phyloP scores from a whole-genome alignment of 345 rosid species.

The Geranium rotundifolium region DNA sequence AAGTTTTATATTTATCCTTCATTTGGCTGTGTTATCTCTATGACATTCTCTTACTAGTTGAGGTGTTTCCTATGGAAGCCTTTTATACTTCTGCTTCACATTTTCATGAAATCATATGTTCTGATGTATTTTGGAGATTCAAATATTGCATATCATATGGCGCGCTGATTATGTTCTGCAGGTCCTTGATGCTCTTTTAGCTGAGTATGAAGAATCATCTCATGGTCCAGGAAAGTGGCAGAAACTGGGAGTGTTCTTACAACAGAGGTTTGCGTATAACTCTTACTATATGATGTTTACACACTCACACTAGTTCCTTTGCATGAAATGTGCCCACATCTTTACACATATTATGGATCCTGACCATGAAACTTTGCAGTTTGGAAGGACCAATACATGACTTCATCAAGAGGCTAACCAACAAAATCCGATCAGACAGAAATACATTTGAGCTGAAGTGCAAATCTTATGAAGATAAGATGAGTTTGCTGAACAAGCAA shows the following conservation, averaged over 20 bases:
- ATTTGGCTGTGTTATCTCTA: not conserved
- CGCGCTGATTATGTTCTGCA: slow-evolving; percentile 19
- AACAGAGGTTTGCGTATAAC: slow-evolving; percentile 54
- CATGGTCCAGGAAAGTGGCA: slow-evolving; percentile 94
- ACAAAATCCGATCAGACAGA: slow-evolving; percentile 75
- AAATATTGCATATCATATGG: not conserved
- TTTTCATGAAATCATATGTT: not conserved
- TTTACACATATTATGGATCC: not conserved
- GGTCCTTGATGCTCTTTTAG: slow-evolving; percentile 71
- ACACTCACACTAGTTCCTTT: not conserved
- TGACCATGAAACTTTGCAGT: slow-evolving; percentile 25
- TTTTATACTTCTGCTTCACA: not conserved
- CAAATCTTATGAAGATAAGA: slow-evolving; percentile 76
- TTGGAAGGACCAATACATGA: slow-evolving; percentile 87
- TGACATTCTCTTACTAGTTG: not conserved
- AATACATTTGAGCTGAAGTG: slow-evolving; percentile 66
- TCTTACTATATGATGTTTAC: not conserved
- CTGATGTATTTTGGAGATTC: not conserved
- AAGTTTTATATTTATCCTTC: not conserved
- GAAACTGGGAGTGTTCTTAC: slow-evolving; percentile 72
- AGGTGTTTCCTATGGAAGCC: not conserved
- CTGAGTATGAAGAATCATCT: slow-evolving; percentile 65
- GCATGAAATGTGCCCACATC: not conserved
- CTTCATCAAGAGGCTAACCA: slow-evolving; percentile 64
- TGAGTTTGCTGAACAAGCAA: slow-evolving; percentile 63